phyloP scores from a whole-genome alignment of 179 eudicot genomes.

The Amaranthus tricolor region DNA sequence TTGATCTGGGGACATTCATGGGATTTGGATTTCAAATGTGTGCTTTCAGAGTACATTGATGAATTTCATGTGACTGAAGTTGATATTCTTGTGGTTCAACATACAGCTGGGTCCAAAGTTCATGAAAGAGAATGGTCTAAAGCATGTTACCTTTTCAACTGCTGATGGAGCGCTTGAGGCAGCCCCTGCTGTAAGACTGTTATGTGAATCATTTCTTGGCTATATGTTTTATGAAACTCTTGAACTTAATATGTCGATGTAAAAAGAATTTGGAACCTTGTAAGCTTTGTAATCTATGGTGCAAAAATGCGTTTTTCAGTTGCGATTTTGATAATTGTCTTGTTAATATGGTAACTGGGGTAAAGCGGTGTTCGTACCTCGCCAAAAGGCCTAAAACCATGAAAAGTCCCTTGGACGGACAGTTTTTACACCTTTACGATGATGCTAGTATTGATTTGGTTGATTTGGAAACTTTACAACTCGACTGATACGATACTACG shows the following conservation, averaged over 20 bases:
- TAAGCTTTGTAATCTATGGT: too few species aligned
- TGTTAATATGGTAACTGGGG: too few species aligned
- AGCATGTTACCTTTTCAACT: constrained; percentile 77
- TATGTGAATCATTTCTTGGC: not conserved
- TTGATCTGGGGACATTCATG: not conserved
- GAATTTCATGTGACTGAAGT: constrained; percentile 3
- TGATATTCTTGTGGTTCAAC: constrained; percentile 13
- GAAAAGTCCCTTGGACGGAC: too few species aligned
- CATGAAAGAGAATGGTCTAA: constrained; percentile 76
- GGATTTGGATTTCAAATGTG: constrained; percentile 2
- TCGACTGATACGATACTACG: too few species aligned
- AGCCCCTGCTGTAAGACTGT: constrained; percentile 86
- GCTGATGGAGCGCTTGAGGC: constrained; percentile 99
- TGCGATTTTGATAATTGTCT: too few species aligned
- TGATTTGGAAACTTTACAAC: too few species aligned
- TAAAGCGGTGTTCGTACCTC: too few species aligned
- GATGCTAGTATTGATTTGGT: too few species aligned
- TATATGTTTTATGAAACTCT: not conserved
- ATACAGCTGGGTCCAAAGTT: constrained; percentile 88
- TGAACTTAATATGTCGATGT: not conserved
- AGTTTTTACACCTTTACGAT: too few species aligned
- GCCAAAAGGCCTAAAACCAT: too few species aligned
- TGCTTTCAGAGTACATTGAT: not conserved
- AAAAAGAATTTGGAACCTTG: not conserved
- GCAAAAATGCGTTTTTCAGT: too few species aligned